Evolutionary conservation across 495 filamentous ascomycete genomes (phyloP).

Genomic region (Penicillium steckii): DNA sequence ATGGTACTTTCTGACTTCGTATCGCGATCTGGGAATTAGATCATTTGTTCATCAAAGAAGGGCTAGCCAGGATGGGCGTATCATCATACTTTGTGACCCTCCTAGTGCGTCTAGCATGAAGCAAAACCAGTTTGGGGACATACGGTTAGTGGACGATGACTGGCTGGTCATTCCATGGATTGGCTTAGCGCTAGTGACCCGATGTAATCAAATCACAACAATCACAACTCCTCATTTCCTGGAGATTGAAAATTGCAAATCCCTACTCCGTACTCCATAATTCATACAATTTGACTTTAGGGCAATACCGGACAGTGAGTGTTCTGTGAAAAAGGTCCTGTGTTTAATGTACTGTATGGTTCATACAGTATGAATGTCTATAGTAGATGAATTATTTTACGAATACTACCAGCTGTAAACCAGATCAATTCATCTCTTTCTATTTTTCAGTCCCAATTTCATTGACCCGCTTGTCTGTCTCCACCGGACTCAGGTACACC

Average conservation of each 20-base stretch:
- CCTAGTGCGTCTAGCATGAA: constrained; percentile 8
- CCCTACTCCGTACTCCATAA: background rate
- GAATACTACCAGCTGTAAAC: background rate
- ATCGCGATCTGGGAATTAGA: constrained; percentile 6
- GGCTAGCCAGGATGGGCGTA: constrained; percentile 6
- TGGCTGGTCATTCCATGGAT: constrained; percentile 18
- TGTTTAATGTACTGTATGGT: no score
- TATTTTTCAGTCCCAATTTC: background rate
- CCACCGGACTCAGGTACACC: constrained; percentile 2
- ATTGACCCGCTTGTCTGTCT: background rate
- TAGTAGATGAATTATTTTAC: no score
- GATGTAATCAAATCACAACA: constrained; percentile 28
- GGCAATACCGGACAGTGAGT: no score
- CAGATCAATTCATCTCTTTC: background rate
- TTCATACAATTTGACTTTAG: no score
- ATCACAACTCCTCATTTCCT: constrained; percentile 13
- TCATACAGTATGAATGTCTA: no score
- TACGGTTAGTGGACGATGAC: constrained; percentile 9
- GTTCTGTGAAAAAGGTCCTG: no score
- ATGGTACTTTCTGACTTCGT: background rate
- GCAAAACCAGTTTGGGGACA: constrained; percentile 22
- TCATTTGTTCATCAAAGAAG: background rate
- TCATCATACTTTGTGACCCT: constrained; percentile 13
- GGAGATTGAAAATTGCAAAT: constrained; percentile 1
- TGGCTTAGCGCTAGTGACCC: constrained; percentile 22